Conservation (phyloP, 1,139 yeast species). For the Sugiyamaella sp. region DNA sequence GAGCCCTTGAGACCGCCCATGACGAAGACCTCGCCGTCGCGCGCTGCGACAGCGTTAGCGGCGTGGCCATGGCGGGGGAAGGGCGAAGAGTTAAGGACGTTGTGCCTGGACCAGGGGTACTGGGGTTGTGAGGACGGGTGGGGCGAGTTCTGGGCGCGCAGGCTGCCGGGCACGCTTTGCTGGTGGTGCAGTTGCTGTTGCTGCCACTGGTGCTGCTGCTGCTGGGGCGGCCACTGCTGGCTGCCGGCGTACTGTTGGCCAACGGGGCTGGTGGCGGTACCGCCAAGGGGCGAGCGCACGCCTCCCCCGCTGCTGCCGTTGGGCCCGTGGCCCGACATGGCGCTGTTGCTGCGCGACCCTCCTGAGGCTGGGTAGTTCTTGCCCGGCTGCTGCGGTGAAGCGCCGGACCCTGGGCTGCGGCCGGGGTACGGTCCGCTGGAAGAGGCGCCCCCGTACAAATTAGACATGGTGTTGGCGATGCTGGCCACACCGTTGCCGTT, state of each 20-base stretch:
- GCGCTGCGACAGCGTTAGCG: constrained; percentile 72
- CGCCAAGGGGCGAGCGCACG: constrained; percentile 12
- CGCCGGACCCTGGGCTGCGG: constrained; percentile 1
- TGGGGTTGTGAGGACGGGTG: constrained; percentile 37
- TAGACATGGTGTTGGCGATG: background rate
- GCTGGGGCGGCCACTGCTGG: constrained; percentile 5
- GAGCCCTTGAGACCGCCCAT: constrained; percentile 97
- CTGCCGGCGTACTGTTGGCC: constrained; percentile 13
- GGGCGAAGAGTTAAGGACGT: constrained; percentile 70
- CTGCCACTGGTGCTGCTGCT: constrained; percentile 13
- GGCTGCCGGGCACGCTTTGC: constrained; percentile 10
- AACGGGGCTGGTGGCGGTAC: constrained; percentile 9
- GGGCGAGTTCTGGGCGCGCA: constrained; percentile 8
- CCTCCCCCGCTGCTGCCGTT: constrained; percentile 5
- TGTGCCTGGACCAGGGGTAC: constrained; percentile 77
- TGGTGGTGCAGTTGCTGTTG: constrained; percentile 16
- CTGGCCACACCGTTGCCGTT: constrained; percentile 3
- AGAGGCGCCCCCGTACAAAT: background rate
- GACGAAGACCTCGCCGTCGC: constrained; percentile 75
- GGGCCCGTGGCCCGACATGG: constrained; percentile 14
- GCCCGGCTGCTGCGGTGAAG: constrained; percentile 2
- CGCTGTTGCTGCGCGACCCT: constrained; percentile 18
- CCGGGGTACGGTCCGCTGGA: constrained; percentile 12
- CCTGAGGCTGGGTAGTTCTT: background rate
- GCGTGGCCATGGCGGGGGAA: constrained; percentile 96